Evolutionary conservation across 257 asterid species (phyloP), one percentile per base, ranked within the genome.

Genomic region (Solanum bulbocastanum): DNA sequence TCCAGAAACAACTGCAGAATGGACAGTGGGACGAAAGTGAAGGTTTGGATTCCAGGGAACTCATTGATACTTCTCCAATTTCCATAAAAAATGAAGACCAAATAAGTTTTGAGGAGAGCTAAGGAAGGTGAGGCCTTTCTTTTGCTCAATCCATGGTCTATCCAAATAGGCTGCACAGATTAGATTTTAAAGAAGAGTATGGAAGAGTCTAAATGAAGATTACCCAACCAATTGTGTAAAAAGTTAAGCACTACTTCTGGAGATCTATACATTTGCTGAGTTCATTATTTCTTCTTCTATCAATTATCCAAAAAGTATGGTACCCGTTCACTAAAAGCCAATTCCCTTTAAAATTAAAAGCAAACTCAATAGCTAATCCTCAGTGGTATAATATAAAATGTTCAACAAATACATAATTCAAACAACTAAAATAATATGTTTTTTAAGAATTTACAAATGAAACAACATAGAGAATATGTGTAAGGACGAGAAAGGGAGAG

Each of bases 401-500:
- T 46, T 44, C 18, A 46, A 79, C 42, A 81, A 18, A 33, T 30
- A 46, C 85, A 81, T 18, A 81, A 81, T 18, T 46, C 85, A 18
- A 81, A 65, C 68, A 81, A 2, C 68, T 30, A 16, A 81, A 44
- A 46, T 16, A 68, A 81, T 27, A 46, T 46, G 42, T 46, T 3
- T 79, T 79, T 46, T 15, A 44, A 46, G 85, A 81, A 81, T 30
- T 46, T 16, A 81, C 66, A 46, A 44, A 81, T 46, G 60, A 71
- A 87, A 30, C n/a, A 87, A 60, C 56, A 86, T 4, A 40, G 16
- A 46, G 37, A 75, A 62, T 11, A 44, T n/a, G 25, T 33, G 37
- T 10, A 68, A 73, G 71, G 22, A 15, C 72, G 52, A 89, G 75
- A 87, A 58, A 87, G 66, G 84, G 62, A 88, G 87, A 60, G 87